Base-by-base conservation (phyloP, 1,284 basidiomycete genomes). In the Ceratobasidium sp. region DNA sequence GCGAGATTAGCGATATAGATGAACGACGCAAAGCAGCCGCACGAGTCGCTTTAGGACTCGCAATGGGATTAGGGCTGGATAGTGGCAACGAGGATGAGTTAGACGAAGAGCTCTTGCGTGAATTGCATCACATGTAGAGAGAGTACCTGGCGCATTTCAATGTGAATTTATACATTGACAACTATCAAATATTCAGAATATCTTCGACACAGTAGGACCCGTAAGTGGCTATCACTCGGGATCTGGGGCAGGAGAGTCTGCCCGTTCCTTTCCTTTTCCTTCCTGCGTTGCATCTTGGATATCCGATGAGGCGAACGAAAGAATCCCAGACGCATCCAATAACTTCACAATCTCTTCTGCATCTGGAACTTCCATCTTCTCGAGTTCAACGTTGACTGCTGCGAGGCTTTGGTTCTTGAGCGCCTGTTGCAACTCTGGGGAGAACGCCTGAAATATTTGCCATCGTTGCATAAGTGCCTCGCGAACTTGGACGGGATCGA, bases 341-440 rank as follows among this genome's bases (percentile, higher is more conserved):
- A 87, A 81, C 74, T 85, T 82, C 34, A 99, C 97, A 14, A 96
- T 84, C 55, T 88, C 83, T 81, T 99, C 97, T 1, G 97, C 97
- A 62, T 91, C 88, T 0, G 82, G 79, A 0, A 98, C 90, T 21
- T n/a, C 87, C 94, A 99, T 94, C 62, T 85, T 84, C 4, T 88
- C 96, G 46, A 99, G 84, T 14, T 95, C 93, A 81, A 91, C 89
- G 83, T 99, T 99, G 52, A 99, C 96, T 76, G 84, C 84, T 2
- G 91, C 91, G 73, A 99, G 81, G 53, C 86, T 87, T 76, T 93
- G 90, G 2, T 84, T 85, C 81, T 87, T 86, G 55, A 99, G 84
- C 0, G 97, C 97, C 34, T 85, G 84, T 81, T 92, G 87, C 74
- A 99, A 79, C 14, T 87, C 82, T n/a, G 86, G 81, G 0, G 84